These are phyloP conservation scores for Citrus hindsii DNA, from an alignment of 345 rosid species.

Conservation along the genomic window DNA sequence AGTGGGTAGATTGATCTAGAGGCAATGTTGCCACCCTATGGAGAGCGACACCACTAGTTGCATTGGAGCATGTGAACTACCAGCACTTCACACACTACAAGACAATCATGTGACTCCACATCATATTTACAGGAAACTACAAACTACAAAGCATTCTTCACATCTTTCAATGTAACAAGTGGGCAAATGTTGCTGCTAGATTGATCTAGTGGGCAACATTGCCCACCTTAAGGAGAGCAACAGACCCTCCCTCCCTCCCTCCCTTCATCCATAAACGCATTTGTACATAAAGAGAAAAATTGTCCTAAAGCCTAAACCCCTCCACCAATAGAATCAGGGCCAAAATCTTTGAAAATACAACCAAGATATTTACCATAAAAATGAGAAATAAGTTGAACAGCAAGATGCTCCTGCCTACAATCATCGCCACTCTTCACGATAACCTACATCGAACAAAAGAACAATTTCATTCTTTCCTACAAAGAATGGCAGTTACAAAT, in stretches of 20 bases:
- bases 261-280: neutral
- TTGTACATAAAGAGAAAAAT: neutral
- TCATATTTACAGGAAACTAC: neutral
- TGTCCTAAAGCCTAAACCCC: neutral
- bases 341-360: neutral
- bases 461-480: slow-evolving; percentile 9
- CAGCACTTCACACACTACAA: neutral
- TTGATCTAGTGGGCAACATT: neutral
- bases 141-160: neutral
- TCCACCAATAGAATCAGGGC: neutral
- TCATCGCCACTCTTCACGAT: slow-evolving; percentile 99
- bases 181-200: neutral
- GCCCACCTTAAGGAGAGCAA: neutral
- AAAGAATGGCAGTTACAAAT: neutral
- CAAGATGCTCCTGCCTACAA: slow-evolving; percentile 99
- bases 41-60: neutral
- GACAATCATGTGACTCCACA: neutral
- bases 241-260: neutral
- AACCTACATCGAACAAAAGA: slow-evolving; percentile 42
- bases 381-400: slow-evolving; percentile 98
- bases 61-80: neutral
- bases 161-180: neutral
- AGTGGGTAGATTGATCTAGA: neutral
- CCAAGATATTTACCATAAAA: slow-evolving; percentile 68
- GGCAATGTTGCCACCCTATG: neutral